These are phyloP conservation scores for Talaromyces piceae DNA, from an alignment of 2,329 filamentous ascomycete species.

Conservation along the genomic window DNA sequence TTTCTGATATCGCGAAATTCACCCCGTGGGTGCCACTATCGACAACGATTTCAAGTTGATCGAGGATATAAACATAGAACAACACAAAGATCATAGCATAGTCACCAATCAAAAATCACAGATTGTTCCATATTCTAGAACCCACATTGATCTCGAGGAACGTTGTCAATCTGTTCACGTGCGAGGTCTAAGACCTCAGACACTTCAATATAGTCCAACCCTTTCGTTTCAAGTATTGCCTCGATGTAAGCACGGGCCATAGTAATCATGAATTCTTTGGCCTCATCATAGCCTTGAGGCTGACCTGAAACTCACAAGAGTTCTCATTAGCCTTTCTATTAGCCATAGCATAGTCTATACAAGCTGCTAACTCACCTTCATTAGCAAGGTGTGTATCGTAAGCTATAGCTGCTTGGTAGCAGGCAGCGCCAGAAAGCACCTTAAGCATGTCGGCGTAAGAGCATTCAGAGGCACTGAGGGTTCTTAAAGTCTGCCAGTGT, in stretches of 20 bases:
- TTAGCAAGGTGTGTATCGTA: slow-evolving; percentile 66
- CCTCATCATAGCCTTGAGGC: slow-evolving; percentile 60
- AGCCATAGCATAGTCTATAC: not conserved
- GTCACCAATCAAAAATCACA: not conserved
- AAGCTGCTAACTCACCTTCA: slow-evolving; percentile 44
- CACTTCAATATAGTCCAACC: slow-evolving; percentile 51
- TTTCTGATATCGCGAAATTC: no score
- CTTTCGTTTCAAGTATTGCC: slow-evolving; percentile 63
- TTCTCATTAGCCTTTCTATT: not conserved
- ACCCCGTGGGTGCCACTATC: not conserved
- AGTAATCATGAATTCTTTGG: slow-evolving; percentile 69
- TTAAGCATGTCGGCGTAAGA: no score
- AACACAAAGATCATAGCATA: not conserved
- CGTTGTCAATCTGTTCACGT: slow-evolving; percentile 34
- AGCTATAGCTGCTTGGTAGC: slow-evolving; percentile 72
- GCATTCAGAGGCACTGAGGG: no score
- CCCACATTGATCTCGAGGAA: not conserved
- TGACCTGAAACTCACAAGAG: slow-evolving; percentile 45
- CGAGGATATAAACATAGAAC: not conserved
- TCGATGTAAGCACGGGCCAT: slow-evolving; percentile 72
- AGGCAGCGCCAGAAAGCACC: slow-evolving; percentile 67
- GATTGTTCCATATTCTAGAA: not conserved
- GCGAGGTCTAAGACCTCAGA: slow-evolving; percentile 56
- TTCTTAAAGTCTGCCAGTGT: no score
- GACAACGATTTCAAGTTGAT: not conserved